Base-by-base conservation (phyloP, 2,329 filamentous ascomycete species). In the Metarhizium guizhouense region DNA sequence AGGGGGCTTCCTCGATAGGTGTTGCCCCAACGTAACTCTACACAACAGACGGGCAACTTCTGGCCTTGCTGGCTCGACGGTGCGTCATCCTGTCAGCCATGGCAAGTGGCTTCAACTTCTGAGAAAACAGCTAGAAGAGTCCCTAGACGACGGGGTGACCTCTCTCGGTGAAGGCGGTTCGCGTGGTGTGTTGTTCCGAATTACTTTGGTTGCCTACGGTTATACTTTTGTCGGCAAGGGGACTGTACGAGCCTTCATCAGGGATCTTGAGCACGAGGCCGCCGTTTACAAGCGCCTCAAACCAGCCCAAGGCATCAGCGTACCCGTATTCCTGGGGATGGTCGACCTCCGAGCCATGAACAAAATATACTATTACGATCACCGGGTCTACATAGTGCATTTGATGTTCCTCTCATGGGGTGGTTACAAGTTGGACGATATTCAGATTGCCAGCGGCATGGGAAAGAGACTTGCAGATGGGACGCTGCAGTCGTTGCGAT, bases 271-370 rank as follows among this genome's bases (percentile, higher is more conserved):
- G 56, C 63, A 72, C 47, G 68, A 76, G 60, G 66, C 64, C 4
- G 49, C 43, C 0, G 63, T 75, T 1, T 76, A 76, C 58, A 11
- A 61, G 14, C 64, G 64, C 18, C 64, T 75, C 0, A 25, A 58
- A 52, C 49, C 61, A 14, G 47, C 71, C 18, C 67, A 76, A 61
- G 71, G 73, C 6, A 53, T 56, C 11, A 25, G 61, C n/a, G 55
- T 76, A 32, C 71, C 72, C 18, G 65, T 76, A 0, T 72, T 69
- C 38, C 66, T 74, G 8, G 69, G 71, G 6, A 60, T 63, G 6
- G 63, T 75, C 45, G 66, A 75, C 61, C 67, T 76, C 32, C 59
- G 62, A 45, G 32, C 52, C 3, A 58, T 72, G n/a, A n/a, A n/a
- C n/a, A n/a, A n/a, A n/a, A n/a, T n/a, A n/a, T n/a, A n/a, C n/a